Conservation (phyloP, 139 green algal genomes). For the Tetradesmus lagerheimii region DNA sequence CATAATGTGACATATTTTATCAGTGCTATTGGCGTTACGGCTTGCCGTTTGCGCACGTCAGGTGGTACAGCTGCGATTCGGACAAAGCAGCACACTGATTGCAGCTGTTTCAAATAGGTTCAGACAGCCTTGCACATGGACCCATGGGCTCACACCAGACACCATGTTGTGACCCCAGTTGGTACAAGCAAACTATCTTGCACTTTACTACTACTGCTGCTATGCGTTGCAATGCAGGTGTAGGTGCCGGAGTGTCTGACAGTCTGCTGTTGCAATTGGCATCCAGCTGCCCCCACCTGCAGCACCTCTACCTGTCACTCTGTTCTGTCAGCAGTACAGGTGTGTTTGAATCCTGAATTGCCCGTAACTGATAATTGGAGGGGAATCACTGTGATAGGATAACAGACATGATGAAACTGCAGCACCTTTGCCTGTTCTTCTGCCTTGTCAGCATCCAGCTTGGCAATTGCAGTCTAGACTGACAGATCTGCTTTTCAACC, state of each 20-base stretch:
- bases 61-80: too few species aligned
- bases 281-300: constrained; percentile 38
- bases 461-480: not conserved
- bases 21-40: too few species aligned
- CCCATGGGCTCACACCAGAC: too few species aligned
- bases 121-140: too few species aligned
- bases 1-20: too few species aligned
- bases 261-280: constrained; percentile 28
- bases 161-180: too few species aligned
- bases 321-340: constrained; percentile 43
- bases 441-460: not conserved
- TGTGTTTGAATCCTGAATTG: not conserved
- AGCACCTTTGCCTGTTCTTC: not conserved
- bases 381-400: too few species aligned
- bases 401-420: not conserved
- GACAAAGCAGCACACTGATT: too few species aligned
- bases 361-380: not conserved
- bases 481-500: too few species aligned
- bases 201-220: not conserved
- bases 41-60: too few species aligned
- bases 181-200: too few species aligned
- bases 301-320: constrained; percentile 41
- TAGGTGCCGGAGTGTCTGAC: constrained; percentile 39
- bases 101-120: too few species aligned
- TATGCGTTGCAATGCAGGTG: not conserved